Percentiles rank a stretch among this genome's conserved stretches.
Conservation (phyloP, 371 early-diverging fungal genomes). For the Lichtheimia hyalospora region DNA sequence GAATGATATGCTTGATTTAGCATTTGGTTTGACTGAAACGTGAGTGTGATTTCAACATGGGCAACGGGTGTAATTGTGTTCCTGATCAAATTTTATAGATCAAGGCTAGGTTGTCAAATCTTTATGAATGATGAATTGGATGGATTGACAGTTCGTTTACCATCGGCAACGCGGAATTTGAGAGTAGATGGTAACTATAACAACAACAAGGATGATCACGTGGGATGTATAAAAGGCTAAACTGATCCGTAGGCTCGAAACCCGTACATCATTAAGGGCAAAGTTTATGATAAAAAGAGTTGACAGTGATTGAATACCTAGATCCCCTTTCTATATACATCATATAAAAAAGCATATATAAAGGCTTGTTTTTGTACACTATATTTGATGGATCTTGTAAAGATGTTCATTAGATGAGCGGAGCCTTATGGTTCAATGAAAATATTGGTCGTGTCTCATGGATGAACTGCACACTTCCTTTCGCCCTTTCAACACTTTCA, state of each 20-base stretch:
- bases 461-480: too few species aligned
- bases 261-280: conserved; percentile 42
- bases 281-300: too few species aligned
- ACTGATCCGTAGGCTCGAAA: conserved; percentile 36
- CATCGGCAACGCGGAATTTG: conserved; percentile 96
- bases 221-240: not conserved
- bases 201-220: not conserved
- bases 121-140: conserved; percentile 82
- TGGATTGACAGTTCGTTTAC: conserved; percentile 88
- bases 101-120: conserved; percentile 98
- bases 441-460: too few species aligned
- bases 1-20: conserved; percentile 99
- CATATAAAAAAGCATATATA: too few species aligned
- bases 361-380: too few species aligned
- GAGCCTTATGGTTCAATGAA: too few species aligned
- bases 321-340: too few species aligned
- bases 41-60: conserved; percentile 31
- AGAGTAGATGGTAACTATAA: conserved; percentile 81
- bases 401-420: too few species aligned
- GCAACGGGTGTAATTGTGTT: not conserved
- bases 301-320: too few species aligned
- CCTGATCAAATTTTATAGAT: conserved; percentile 46
- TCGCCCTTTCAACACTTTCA: too few species aligned
- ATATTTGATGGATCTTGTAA: too few species aligned
- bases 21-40: conserved; percentile 97